These are phyloP conservation scores for Fragaria vesca DNA, from an alignment of 306 rosid genomes.

Conservation along the genomic window DNA sequence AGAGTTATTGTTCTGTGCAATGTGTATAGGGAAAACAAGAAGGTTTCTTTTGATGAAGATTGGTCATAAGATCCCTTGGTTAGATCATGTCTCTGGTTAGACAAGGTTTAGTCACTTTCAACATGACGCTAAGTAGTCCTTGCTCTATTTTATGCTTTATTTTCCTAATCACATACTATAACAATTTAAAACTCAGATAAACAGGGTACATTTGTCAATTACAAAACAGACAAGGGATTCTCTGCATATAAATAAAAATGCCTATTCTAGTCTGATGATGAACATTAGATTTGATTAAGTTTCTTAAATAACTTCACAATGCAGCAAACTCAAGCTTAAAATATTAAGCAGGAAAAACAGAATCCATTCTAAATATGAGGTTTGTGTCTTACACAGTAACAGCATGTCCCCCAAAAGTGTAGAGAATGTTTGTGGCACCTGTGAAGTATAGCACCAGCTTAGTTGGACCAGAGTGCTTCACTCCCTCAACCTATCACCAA, in stretches of 20 bases:
- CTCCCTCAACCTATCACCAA: conserved; percentile 69
- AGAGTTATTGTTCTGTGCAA: not conserved
- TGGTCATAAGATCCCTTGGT: conserved; percentile 34
- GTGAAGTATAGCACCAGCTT: conserved; percentile 91
- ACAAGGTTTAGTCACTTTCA: conserved; percentile 48
- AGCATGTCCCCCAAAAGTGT: conserved; percentile 99
- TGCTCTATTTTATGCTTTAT: conserved; percentile 9
- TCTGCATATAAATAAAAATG: conserved; percentile 3
- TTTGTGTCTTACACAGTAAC: conserved; percentile 92
- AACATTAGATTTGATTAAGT: not conserved
- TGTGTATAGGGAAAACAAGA: not conserved
- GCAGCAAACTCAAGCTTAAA: conserved; percentile 14
- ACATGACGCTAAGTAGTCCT: conserved; percentile 33
- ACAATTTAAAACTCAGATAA: not conserved
- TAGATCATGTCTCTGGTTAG: conserved; percentile 39
- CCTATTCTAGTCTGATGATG: not conserved
- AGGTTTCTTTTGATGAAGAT: conserved; percentile 17
- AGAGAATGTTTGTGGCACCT: conserved; percentile 99
- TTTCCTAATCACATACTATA: not conserved
- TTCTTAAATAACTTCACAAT: not conserved
- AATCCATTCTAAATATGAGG: conserved; percentile 15
- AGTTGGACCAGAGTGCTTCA: conserved; percentile 87
- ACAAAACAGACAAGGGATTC: conserved; percentile 32
- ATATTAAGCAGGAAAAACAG: not conserved
- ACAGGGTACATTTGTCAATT: conserved; percentile 16